Evolutionary conservation across 2,329 filamentous ascomycete genomes (phyloP).

Genomic region (Fusarium ramigenum): DNA sequence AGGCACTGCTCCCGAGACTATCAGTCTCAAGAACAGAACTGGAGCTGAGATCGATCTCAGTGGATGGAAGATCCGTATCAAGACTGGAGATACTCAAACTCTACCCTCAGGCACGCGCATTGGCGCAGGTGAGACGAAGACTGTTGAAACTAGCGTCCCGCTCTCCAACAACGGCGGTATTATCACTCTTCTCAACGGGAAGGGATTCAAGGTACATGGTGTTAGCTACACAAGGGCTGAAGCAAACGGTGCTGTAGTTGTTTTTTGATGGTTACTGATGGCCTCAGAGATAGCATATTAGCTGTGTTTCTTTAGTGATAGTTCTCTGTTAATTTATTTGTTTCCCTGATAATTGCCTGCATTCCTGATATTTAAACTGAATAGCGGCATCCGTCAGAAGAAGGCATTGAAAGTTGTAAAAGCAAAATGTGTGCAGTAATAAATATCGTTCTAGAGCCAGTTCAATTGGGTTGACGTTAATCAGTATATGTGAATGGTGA

Average conservation of each 20-base stretch:
- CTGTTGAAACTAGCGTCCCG: not conserved
- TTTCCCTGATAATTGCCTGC: too few species aligned
- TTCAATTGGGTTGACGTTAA: too few species aligned
- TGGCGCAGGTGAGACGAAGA: not conserved
- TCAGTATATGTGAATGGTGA: too few species aligned
- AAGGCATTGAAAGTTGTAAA: too few species aligned
- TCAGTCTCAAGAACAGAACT: not conserved
- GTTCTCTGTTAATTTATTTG: too few species aligned
- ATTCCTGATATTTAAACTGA: too few species aligned
- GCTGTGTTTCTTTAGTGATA: rapidly evolving
- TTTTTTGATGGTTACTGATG: rapidly evolving
- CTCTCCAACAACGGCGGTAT: not conserved
- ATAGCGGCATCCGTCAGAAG: too few species aligned
- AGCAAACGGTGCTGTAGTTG: not conserved
- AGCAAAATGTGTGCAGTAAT: too few species aligned
- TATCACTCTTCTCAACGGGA: not conserved
- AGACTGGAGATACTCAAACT: not conserved
- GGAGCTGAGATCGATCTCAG: not conserved
- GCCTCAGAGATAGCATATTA: rapidly evolving
- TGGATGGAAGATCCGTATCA: not conserved
- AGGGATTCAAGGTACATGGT: not conserved
- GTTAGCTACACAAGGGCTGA: not conserved
- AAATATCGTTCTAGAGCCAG: too few species aligned
- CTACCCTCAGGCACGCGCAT: not conserved
- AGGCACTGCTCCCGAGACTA: not conserved